Evolutionary conservation across 148 eudicot species (phyloP).

Genomic region (Oxyria digyna): DNA sequence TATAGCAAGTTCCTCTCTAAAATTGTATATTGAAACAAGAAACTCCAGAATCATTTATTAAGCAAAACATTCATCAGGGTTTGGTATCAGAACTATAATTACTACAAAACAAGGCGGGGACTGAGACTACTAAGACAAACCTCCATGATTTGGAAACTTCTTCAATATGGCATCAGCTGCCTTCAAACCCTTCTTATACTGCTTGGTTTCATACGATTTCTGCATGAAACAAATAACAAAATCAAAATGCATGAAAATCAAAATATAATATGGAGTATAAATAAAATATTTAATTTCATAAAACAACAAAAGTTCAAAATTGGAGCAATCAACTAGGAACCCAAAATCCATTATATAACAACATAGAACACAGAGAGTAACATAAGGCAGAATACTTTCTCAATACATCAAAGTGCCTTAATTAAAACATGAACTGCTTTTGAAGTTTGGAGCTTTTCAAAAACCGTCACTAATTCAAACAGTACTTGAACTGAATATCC

Average conservation of each 20-base stretch:
- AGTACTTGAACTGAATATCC: too few species aligned
- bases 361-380: background rate
- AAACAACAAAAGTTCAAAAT: background rate
- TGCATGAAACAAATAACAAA: constrained; percentile 16
- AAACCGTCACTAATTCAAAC: background rate
- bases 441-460: background rate
- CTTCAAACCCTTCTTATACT: constrained; percentile 94
- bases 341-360: background rate
- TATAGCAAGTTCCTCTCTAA: background rate
- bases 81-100: background rate
- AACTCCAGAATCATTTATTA: background rate
- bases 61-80: background rate
- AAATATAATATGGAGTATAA: background rate
- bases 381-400: background rate
- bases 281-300: background rate
- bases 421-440: background rate
- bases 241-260: too few species aligned
- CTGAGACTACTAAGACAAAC: constrained; percentile 23
- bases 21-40: background rate
- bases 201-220: constrained; percentile 97
- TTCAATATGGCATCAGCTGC: constrained; percentile 92
- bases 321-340: background rate
- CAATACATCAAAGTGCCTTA: background rate
- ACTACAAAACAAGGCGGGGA: background rate
- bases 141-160: constrained; percentile 98